Conservation (phyloP, 2,329 filamentous ascomycete genomes). For the Periconia sp. region DNA sequence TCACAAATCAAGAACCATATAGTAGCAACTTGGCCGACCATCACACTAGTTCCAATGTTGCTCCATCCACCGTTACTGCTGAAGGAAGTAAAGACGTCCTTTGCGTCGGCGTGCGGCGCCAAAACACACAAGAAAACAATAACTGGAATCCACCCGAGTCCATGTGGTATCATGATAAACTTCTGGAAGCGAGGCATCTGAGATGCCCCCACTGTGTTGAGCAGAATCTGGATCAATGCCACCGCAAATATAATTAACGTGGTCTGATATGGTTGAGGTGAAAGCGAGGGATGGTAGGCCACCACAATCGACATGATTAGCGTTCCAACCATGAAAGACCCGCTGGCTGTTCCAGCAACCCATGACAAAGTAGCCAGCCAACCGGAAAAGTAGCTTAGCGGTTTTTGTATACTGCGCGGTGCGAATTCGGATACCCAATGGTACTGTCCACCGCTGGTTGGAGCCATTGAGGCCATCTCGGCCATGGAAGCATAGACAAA, state of each 20-base stretch:
- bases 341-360: slow-evolving; percentile 53
- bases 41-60: slow-evolving; percentile 39
- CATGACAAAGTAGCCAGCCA: slow-evolving; percentile 55
- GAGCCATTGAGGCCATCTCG: too few relatives aligned
- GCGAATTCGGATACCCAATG: slow-evolving; percentile 41
- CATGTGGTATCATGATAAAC: slow-evolving; percentile 42
- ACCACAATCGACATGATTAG: slow-evolving; percentile 50
- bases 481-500: too few relatives aligned
- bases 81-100: slow-evolving; percentile 37
- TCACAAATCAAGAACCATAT: slow-evolving; percentile 39
- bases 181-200: slow-evolving; percentile 39
- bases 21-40: slow-evolving; percentile 46
- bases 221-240: slow-evolving; percentile 45
- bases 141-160: slow-evolving; percentile 49
- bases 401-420: slow-evolving; percentile 29
- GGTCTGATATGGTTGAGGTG: slow-evolving; percentile 50
- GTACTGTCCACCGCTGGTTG: slow-evolving; percentile 24
- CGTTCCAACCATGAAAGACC: slow-evolving; percentile 51
- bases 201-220: slow-evolving; percentile 42
- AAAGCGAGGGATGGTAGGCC: slow-evolving; percentile 47
- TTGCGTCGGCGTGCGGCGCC: slow-evolving; percentile 30
- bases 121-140: slow-evolving; percentile 44
- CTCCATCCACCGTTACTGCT: slow-evolving; percentile 45
- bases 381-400: slow-evolving; percentile 22
- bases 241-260: slow-evolving; percentile 53